Conservation (phyloP, 2,329 filamentous ascomycete genomes). For the Colletotrichum plurivorum region DNA sequence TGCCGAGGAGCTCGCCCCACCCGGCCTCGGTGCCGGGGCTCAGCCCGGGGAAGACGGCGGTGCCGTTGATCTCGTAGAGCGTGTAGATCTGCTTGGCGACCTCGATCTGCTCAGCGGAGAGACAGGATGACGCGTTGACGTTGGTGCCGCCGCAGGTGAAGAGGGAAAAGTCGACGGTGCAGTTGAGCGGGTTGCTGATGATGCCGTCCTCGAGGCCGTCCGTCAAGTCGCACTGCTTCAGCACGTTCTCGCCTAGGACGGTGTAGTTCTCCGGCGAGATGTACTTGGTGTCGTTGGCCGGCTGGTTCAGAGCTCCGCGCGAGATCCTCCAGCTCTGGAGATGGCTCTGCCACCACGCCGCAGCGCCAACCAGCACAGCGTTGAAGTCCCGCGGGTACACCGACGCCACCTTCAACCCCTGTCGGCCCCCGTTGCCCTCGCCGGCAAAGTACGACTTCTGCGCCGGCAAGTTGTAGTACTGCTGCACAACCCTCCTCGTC, state of each 20-base stretch:
- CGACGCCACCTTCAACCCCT: constrained; percentile 55
- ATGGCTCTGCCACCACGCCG: constrained; percentile 66
- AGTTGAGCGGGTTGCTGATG: constrained; percentile 61
- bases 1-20: constrained; percentile 49
- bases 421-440: constrained; percentile 66
- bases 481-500: constrained; percentile 61
- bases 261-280: constrained; percentile 59
- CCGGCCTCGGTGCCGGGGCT: constrained; percentile 61
- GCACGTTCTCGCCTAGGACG: constrained; percentile 57
- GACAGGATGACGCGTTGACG: constrained; percentile 51
- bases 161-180: constrained; percentile 58
- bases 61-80: constrained; percentile 46
- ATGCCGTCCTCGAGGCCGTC: constrained; percentile 66
- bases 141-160: constrained; percentile 53
- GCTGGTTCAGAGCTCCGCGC: constrained; percentile 64
- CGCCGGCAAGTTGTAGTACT: constrained; percentile 59
- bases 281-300: constrained; percentile 58
- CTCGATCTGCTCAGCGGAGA: constrained; percentile 57
- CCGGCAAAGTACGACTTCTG: constrained; percentile 61
- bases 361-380: constrained; percentile 64
- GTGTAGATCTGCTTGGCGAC: constrained; percentile 49
- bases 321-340: constrained; percentile 59
- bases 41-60: constrained; percentile 55
- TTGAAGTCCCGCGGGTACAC: constrained; percentile 56
- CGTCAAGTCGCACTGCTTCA: constrained; percentile 64